Evolutionary conservation across 2,329 filamentous ascomycete species (phyloP).

Genomic region (Mycosphaerelloides madeirae): DNA sequence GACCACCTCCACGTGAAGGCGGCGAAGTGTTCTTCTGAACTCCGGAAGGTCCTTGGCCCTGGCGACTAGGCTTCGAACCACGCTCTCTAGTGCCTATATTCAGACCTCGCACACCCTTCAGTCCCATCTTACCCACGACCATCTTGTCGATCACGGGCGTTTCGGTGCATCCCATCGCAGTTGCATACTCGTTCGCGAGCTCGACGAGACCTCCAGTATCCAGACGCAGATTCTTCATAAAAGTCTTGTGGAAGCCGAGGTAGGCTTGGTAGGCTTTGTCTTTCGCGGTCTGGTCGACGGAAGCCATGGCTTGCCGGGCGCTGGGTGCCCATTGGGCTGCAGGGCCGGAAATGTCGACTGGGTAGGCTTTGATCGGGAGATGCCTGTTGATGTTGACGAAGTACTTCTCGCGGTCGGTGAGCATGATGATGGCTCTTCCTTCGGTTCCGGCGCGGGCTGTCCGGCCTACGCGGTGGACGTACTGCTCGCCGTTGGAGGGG

Average conservation of each 20-base stretch:
- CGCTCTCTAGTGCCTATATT: slow-evolving; percentile 21
- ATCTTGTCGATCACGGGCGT: slow-evolving; percentile 43
- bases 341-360: slow-evolving; percentile 37
- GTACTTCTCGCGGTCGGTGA: slow-evolving; percentile 50
- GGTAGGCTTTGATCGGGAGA: slow-evolving; percentile 49
- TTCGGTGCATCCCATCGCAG: slow-evolving; percentile 42
- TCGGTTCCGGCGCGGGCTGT: slow-evolving; percentile 83
- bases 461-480: slow-evolving; percentile 89
- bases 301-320: slow-evolving; percentile 30
- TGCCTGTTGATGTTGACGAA: slow-evolving; percentile 47
- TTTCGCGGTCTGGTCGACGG: slow-evolving; percentile 39
- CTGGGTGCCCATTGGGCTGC: slow-evolving; percentile 22
- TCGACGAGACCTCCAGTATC: slow-evolving; percentile 38
- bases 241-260: slow-evolving; percentile 46
- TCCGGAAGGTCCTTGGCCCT: not conserved
- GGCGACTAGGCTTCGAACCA: not conserved
- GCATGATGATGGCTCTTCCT: slow-evolving; percentile 51
- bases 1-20: not conserved
- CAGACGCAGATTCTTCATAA: slow-evolving; percentile 40
- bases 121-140: slow-evolving; percentile 45
- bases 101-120: slow-evolving; percentile 44
- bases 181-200: slow-evolving; percentile 42
- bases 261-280: slow-evolving; percentile 44
- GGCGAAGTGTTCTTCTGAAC: not conserved
- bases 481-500: slow-evolving; percentile 53